Conservation (phyloP, 2,329 filamentous ascomycete species). For the Ophiobolus disseminans region DNA sequence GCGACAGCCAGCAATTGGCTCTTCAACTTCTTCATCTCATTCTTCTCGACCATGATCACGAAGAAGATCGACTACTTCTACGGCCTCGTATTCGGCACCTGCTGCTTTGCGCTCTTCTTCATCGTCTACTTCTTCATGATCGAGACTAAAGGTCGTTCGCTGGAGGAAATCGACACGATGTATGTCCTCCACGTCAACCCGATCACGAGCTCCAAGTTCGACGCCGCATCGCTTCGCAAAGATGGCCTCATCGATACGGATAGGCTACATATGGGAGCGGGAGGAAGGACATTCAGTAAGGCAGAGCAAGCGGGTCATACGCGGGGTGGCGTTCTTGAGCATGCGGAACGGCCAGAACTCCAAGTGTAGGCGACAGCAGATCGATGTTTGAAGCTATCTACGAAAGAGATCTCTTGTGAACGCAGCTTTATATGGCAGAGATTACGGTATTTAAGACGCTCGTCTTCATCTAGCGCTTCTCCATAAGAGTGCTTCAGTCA, state of each 20-base stretch:
- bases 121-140: conserved; percentile 81
- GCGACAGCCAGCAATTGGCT: conserved; percentile 56
- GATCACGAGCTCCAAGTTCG: conserved; percentile 66
- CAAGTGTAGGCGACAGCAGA: conserved; percentile 27
- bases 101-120: conserved; percentile 68
- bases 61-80: conserved; percentile 73
- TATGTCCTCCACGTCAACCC: conserved; percentile 72
- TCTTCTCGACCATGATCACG: conserved; percentile 82
- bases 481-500: no score
- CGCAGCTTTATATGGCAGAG: no score
- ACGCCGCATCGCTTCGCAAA: conserved; percentile 32
- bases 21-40: conserved; percentile 60
- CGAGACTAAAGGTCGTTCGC: conserved; percentile 74
- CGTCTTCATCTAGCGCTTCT: no score
- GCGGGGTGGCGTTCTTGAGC: conserved; percentile 27
- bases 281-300: conserved; percentile 44
- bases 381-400: no score
- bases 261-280: conserved; percentile 39
- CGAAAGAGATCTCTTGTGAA: no score
- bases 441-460: no score
- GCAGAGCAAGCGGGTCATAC: conserved; percentile 39
- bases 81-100: conserved; percentile 76
- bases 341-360: conserved; percentile 31
- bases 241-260: conserved; percentile 45
- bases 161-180: conserved; percentile 80